Evolutionary conservation across 2,329 filamentous ascomycete species (phyloP), one percentile per base, ranked within the genome.

Genomic region (Calonectria pauciramosa): DNA sequence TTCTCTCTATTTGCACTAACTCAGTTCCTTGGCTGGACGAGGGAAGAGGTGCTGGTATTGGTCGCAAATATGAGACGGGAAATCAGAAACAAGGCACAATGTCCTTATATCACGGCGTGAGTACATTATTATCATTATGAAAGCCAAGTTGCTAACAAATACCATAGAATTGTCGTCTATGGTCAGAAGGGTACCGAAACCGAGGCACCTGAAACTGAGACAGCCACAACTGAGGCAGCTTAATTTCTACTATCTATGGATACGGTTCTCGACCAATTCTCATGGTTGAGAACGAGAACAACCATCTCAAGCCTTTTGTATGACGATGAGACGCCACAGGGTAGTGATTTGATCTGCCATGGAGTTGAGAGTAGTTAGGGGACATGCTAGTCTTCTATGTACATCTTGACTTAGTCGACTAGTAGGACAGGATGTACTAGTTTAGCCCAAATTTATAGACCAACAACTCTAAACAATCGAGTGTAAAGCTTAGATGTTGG

Each of bases 1-100:
- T 44, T 78, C 9, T 68, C 78, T 3, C 51, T 74, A 1, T 77
- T 78, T 28, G 75, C 78, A 13, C 73, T 77, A 14, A 79, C 60
- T 3, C 60, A 71, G 2, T 77, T 76, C 0, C 47, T 78, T 4
- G 77, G 77, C 4, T 79, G 77, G 77, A 47, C 68, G 0, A 49
- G 34, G 0, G 75, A 78, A 13, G 34, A 77, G 34, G 60, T 65
- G 18, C 26, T 65, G 14, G 38, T 65, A 14, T 14, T 65, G 26
- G 60, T 65, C 26, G 60, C 60, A 9, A 60, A 60, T 11, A 60
- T 60, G 56, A 60, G 56, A 41, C 56, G 26, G 3, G 56, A 36
- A 26, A 60, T 60, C 34, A 41, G 56, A 11, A 36, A 60, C 14
- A 38, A 23, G 34, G n/a, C 56, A 11, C 16, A 16, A 4, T 60